Evolutionary conservation across 208 protist species (phyloP).

Genomic region (Naegleria gruberi): DNA sequence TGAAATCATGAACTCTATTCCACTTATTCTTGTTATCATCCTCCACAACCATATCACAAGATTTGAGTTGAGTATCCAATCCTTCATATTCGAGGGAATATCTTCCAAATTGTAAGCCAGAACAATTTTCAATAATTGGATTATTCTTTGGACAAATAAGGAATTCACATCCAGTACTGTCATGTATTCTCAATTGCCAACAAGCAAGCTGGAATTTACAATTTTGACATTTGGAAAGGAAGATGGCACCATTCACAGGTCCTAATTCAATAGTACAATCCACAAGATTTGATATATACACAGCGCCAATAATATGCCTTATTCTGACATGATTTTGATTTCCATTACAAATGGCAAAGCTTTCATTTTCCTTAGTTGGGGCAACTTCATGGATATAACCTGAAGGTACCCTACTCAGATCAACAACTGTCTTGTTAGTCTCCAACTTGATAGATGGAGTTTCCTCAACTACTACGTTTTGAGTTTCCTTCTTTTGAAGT

Average conservation of each 20-base stretch:
- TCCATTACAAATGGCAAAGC: neutral
- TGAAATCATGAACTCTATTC: slow-evolving; percentile 8
- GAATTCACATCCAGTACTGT: neutral
- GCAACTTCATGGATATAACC: neutral
- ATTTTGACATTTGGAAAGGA: neutral
- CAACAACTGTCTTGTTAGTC: neutral
- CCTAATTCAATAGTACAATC: neutral
- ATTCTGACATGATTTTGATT: neutral
- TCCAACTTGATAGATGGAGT: neutral
- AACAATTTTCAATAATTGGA: slow-evolving; percentile 22
- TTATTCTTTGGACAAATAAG: neutral
- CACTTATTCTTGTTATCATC: neutral
- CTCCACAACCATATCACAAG: neutral
- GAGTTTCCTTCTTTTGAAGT: neutral
- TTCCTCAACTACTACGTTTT: too few species aligned
- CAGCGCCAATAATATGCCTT: neutral
- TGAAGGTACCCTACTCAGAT: neutral
- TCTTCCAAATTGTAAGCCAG: neutral
- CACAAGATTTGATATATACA: neutral
- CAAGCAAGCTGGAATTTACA: neutral
- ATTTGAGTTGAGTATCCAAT: neutral
- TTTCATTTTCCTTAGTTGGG: neutral
- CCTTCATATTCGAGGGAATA: neutral
- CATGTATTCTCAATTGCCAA: slow-evolving; percentile 12
- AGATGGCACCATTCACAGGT: neutral